These are phyloP conservation scores for Eucalyptus virginea DNA, from an alignment of 345 rosid species.

Conservation along the genomic window DNA sequence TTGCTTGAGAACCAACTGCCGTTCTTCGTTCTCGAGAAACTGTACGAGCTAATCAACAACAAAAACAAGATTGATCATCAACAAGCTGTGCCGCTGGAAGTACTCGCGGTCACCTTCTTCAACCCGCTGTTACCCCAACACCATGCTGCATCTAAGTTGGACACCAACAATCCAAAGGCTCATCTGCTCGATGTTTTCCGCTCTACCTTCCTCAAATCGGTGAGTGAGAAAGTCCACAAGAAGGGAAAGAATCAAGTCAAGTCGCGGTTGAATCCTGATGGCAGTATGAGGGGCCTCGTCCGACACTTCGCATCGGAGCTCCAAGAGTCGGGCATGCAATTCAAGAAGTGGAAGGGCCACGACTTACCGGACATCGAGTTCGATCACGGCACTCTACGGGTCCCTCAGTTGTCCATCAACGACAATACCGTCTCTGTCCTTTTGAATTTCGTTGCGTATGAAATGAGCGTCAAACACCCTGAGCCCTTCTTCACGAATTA, in stretches of 20 bases:
- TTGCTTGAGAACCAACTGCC: conserved; percentile 6
- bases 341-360: not conserved
- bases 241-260: not conserved
- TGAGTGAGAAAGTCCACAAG: not conserved
- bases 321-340: not conserved
- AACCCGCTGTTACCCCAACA: not conserved
- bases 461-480: not conserved
- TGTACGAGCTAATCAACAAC: not conserved
- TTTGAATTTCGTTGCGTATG: not conserved
- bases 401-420: not conserved
- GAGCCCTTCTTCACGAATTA: not conserved
- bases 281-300: not conserved
- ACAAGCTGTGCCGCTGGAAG: not conserved
- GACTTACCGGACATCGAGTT: not conserved
- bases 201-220: not conserved
- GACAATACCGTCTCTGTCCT: not conserved
- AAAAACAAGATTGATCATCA: too few species aligned
- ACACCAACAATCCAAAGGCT: not conserved
- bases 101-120: not conserved
- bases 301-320: not conserved
- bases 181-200: not conserved
- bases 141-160: not conserved
- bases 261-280: not conserved
- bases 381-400: not conserved
- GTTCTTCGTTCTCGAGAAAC: not conserved